phyloP scores from a whole-genome alignment of 106 monocot genomes.

The Ottelia alismoides region DNA sequence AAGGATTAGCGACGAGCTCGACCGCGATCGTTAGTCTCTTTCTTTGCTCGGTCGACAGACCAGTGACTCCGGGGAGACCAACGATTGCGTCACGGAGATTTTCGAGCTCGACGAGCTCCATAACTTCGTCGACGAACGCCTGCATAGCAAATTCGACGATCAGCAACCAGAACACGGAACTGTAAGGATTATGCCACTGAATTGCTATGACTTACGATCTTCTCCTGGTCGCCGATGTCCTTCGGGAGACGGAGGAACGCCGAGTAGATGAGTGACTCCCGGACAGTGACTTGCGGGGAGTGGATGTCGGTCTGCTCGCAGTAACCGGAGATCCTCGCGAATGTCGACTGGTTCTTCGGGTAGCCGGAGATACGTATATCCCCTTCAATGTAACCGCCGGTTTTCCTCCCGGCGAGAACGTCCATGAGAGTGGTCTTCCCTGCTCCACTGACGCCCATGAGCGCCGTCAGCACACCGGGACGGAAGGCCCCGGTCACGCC shows the following conservation, averaged over 20 bases:
- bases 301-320: conserved; percentile 56
- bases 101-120: conserved; percentile 8
- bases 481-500: conserved; percentile 37
- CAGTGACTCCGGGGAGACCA: conserved; percentile 10
- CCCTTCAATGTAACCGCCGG: conserved; percentile 47
- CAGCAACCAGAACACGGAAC: not conserved
- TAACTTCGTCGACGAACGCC: conserved; percentile 8
- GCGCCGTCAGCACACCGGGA: conserved; percentile 41
- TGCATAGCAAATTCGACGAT: not conserved
- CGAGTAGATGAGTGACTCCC: conserved; percentile 42
- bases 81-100: conserved; percentile 5
- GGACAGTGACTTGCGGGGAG: conserved; percentile 46
- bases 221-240: conserved; percentile 20
- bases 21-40: conserved; percentile 43
- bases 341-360: conserved; percentile 38
- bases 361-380: conserved; percentile 40
- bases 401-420: conserved; percentile 50
- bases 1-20: conserved; percentile 37
- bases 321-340: conserved; percentile 45
- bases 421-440: conserved; percentile 67
- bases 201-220: conserved; percentile 14
- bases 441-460: conserved; percentile 50
- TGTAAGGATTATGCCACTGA: too few relatives aligned
- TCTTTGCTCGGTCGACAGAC: conserved; percentile 26
- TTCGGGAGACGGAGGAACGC: conserved; percentile 38